Evolutionary conservation across 2,329 filamentous ascomycete genomes (phyloP).

Genomic region (Ophiostoma sp.): DNA sequence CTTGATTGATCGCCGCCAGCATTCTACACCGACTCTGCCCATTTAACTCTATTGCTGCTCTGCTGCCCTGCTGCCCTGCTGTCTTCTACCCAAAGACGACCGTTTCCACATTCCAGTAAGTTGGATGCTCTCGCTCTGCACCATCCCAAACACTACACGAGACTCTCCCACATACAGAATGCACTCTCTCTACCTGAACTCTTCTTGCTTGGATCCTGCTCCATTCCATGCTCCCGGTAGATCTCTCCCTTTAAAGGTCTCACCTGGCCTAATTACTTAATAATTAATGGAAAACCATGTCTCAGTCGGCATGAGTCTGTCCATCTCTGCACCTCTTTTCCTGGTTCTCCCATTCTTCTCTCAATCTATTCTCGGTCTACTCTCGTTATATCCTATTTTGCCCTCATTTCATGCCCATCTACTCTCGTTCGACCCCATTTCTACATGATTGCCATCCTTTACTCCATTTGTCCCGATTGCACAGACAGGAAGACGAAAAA

Average conservation of each 20-base stretch:
- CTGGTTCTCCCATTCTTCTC: neutral
- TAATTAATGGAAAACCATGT: slow-evolving; percentile 9
- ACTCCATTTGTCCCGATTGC: neutral
- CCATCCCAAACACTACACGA: neutral
- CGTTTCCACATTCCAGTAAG: slow-evolving; percentile 15
- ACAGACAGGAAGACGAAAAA: neutral
- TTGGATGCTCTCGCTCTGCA: neutral
- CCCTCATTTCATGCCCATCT: neutral
- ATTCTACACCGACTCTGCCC: neutral
- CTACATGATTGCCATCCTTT: neutral
- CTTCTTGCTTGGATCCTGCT: neutral
- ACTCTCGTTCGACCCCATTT: neutral
- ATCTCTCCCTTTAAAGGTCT: slow-evolving; percentile 11
- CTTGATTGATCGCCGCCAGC: slow-evolving; percentile 5
- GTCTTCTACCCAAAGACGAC: neutral
- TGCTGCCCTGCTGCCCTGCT: neutral
- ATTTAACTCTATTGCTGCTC: neutral
- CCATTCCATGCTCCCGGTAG: slow-evolving; percentile 8
- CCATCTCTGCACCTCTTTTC: neutral
- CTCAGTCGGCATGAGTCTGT: neutral
- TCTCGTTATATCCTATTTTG: neutral
- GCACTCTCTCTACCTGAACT: too few relatives aligned
- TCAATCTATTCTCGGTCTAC: neutral
- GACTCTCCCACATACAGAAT: neutral
- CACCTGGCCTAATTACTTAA: neutral